Evolutionary conservation across 2,329 filamentous ascomycete species (phyloP).

Genomic region (Sphaerulina vaccinii): DNA sequence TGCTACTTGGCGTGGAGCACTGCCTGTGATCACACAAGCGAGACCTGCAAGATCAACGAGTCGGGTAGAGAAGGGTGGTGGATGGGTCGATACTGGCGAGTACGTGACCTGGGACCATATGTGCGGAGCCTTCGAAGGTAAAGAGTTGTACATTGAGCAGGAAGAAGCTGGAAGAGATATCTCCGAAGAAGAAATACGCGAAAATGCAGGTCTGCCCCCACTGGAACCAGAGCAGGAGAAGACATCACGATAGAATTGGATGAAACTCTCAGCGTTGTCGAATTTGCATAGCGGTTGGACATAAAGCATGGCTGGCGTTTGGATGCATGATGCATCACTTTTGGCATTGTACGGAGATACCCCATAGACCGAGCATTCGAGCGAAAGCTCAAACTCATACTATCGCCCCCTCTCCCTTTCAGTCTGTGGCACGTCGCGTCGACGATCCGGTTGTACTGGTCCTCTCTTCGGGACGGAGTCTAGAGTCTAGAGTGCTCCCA

Average conservation of each 20-base stretch:
- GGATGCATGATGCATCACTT: slow-evolving; percentile 1
- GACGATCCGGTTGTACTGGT: too few relatives aligned
- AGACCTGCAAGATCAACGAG: slow-evolving; percentile 6
- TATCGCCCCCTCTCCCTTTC: too few relatives aligned
- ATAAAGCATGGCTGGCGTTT: neutral
- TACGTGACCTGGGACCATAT: slow-evolving; percentile 23
- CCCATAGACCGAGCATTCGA: too few relatives aligned
- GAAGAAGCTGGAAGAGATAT: slow-evolving; percentile 12
- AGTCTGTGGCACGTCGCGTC: too few relatives aligned
- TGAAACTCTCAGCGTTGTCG: neutral
- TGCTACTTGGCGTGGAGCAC: slow-evolving; percentile 16
- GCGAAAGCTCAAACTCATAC: too few relatives aligned
- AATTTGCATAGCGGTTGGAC: slow-evolving; percentile 12
- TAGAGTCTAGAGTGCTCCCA: too few relatives aligned
- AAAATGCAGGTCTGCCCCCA: neutral
- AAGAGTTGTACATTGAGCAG: slow-evolving; percentile 15
- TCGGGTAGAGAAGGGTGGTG: slow-evolving; percentile 24
- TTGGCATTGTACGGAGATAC: slow-evolving; percentile 4
- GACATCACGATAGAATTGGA: neutral
- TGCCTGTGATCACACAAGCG: slow-evolving; percentile 13
- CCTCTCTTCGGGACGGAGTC: too few relatives aligned
- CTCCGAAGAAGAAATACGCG: neutral
- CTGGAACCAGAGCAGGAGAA: neutral
- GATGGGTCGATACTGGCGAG: slow-evolving; percentile 21
- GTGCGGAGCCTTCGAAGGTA: slow-evolving; percentile 20